A percentile compares a stretch with the other conserved stretches of the same genome.
These are phyloP conservation scores for Verticillium tricorpus DNA, from an alignment of 2,329 filamentous ascomycete genomes.

Conservation along the genomic window DNA sequence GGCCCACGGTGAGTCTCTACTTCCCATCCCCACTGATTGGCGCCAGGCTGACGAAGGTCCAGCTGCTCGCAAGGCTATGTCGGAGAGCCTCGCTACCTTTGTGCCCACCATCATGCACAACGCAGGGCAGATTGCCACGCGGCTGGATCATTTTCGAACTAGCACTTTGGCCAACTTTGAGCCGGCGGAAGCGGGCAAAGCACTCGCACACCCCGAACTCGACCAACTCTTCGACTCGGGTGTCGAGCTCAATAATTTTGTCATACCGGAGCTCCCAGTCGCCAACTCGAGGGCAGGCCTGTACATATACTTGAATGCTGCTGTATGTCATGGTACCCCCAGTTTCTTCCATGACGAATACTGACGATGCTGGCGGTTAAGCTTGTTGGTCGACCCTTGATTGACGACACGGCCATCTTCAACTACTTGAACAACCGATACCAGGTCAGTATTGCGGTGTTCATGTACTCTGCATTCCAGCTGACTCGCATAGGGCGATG, in stretches of 20 bases:
- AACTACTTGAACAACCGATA: conserved; percentile 83
- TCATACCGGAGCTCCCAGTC: conserved; percentile 60
- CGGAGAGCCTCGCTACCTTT: conserved; percentile 47
- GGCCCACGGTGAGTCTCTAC: conserved; percentile 43
- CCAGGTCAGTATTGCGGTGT: conserved; percentile 42
- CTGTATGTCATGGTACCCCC: conserved; percentile 46
- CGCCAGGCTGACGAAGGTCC: conserved; percentile 1
- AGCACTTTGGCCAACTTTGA: conserved; percentile 53
- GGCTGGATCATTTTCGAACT: conserved; percentile 54
- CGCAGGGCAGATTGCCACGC: conserved; percentile 46
- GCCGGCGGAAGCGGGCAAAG: conserved; percentile 47
- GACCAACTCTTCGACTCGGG: conserved; percentile 55
- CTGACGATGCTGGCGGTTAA: conserved; percentile 32
- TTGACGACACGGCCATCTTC: conserved; percentile 76
- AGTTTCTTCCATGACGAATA: background rate
- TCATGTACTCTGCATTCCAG: background rate
- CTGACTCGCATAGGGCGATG: conserved; percentile 55
- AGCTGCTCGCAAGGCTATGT: conserved; percentile 45
- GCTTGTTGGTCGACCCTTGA: conserved; percentile 75
- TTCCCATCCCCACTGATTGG: conserved; percentile 9
- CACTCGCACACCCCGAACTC: conserved; percentile 44
- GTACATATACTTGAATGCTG: conserved; percentile 79
- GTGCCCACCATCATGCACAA: conserved; percentile 53
- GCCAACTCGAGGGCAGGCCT: conserved; percentile 76
- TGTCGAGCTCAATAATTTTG: conserved; percentile 50